Evolutionary conservation across 208 protist species (phyloP), one percentile per base, ranked within the genome.

Genomic region (Endotrypanum monterogeii): DNA sequence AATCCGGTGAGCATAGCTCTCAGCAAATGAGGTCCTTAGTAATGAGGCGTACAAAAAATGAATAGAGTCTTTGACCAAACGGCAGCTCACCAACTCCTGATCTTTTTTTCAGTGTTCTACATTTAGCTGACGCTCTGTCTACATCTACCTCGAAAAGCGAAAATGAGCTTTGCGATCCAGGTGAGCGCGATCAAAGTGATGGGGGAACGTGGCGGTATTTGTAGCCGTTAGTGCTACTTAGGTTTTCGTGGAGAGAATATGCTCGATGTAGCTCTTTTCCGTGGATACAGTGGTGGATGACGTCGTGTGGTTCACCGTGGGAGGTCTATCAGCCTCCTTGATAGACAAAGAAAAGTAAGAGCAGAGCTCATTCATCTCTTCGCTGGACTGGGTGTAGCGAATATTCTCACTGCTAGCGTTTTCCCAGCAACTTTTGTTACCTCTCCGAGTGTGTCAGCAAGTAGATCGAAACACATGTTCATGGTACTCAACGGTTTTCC

Each of bases 401-500:
- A 39, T 92, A 84, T 63, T 85, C 92, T 4, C 89, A 94, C 60
- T 85, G 89, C 7, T 28, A 51, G 16, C 77, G 90, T 58, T 65
- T 44, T n/a, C 61, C 90, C 1, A 89, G 89, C 56, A 85, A 89
- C 63, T 92, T 90, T 70, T 71, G 76, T 48, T 83, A 87, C 65
- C 86, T 92, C 23, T 70, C 85, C 14, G 82, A 90, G 20, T 86
- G 83, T 52, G 78, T 90, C 14, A 88, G 80, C 44, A 86, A 92
- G 56, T 83, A 85, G 56, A 35, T 32, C 0, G 80, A 89, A 65
- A 80, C 90, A 25, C 71, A 88, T 67, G 48, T 71, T 86, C 16
- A 69, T 90, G 1, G 84, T 88, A 54, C 73, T 82, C 0, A 78
- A 82, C 52, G 71, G 84, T 11, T 20, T 12, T 87, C 16, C 67